Evolutionary conservation across 148 eudicot species (phyloP).

Genomic region (Vaccinium vitisidaea): DNA sequence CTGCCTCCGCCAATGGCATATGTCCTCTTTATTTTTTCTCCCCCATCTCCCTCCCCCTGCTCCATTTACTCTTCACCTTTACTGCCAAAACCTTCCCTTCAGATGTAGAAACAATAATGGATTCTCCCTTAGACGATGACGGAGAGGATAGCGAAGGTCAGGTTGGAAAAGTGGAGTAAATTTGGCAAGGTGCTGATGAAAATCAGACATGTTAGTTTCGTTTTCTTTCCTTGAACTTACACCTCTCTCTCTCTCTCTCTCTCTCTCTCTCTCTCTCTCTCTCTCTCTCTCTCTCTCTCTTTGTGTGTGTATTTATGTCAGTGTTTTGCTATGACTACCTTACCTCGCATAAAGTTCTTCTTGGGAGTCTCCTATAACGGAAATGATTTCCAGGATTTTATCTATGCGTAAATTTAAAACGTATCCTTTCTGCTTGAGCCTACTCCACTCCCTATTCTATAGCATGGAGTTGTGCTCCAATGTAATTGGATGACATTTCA

Average conservation of each 20-base stretch:
- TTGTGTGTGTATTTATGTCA: neutral
- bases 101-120: neutral
- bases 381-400: constrained; percentile 12
- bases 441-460: neutral
- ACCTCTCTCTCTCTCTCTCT: too few species aligned
- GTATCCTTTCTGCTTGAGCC: constrained; percentile 11
- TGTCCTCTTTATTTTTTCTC: too few species aligned
- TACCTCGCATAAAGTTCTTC: neutral
- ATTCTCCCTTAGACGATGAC: neutral
- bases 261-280: too few species aligned
- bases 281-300: too few species aligned
- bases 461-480: constrained; percentile 12
- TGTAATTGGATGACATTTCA: constrained; percentile 4
- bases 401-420: neutral
- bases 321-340: neutral
- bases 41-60: neutral
- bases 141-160: too few species aligned
- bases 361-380: neutral
- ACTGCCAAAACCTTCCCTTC: neutral
- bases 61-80: neutral
- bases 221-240: too few species aligned
- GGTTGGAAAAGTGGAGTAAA: too few species aligned
- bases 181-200: too few species aligned
- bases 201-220: too few species aligned
- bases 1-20: neutral